Evolutionary conservation across 1,139 yeast genomes (phyloP).

Genomic region (Geotrichum candidum): DNA sequence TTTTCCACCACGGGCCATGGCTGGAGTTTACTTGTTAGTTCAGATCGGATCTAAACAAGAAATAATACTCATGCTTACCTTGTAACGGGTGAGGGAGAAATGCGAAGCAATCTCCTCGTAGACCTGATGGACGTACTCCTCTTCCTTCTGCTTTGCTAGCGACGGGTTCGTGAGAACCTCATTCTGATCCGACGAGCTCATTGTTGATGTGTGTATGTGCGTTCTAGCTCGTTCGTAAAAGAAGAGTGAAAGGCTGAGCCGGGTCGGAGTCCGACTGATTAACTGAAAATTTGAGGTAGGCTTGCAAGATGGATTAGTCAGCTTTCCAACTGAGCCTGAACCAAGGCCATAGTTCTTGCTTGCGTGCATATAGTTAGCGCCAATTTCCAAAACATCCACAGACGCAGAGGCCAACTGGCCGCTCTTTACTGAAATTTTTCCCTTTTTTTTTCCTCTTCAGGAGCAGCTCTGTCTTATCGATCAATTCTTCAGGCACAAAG

Average conservation of each 20-base stretch:
- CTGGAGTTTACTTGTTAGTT: constrained; percentile 19
- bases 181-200: not conserved
- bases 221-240: not conserved
- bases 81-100: constrained; percentile 87
- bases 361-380: not conserved
- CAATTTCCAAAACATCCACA: not conserved
- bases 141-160: constrained; percentile 47
- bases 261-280: not conserved
- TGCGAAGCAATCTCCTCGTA: constrained; percentile 90
- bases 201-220: not conserved
- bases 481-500: not conserved
- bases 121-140: constrained; percentile 76
- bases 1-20: constrained; percentile 95
- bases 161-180: constrained; percentile 16
- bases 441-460: not conserved
- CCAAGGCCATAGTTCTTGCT: not conserved
- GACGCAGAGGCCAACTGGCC: not conserved
- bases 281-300: not conserved
- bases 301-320: not conserved
- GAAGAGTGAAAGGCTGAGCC: not conserved
- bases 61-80: constrained; percentile 31
- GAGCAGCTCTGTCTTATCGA: not conserved
- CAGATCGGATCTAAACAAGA: not conserved
- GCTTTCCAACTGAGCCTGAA: not conserved
- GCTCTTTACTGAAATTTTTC: not conserved